phyloP scores from a whole-genome alignment of 2,329 filamentous ascomycete species.

The Cladobotryum protrusum region DNA sequence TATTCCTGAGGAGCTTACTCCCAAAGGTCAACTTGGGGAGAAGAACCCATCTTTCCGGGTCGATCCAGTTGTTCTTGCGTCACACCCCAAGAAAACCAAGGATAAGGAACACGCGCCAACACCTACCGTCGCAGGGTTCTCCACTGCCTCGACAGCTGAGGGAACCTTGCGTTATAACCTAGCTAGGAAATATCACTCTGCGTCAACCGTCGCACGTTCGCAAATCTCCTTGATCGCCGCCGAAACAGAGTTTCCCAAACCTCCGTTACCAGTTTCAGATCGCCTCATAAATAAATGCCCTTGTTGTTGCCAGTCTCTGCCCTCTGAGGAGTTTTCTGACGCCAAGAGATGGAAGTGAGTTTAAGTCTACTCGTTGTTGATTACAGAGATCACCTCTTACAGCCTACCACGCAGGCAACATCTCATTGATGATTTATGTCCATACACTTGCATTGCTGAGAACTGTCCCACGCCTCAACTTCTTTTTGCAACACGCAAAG shows the following conservation, averaged over 20 bases:
- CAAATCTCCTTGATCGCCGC: not conserved
- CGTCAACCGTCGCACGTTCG: not conserved
- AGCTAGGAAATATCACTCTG: not conserved
- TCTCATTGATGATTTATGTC: slow-evolving; percentile 9
- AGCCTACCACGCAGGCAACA: slow-evolving; percentile 5
- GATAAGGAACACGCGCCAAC: not conserved
- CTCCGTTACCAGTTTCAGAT: not conserved
- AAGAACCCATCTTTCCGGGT: no score
- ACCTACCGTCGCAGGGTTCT: not conserved
- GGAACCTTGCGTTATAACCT: not conserved
- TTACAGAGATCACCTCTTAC: not conserved
- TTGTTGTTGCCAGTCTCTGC: slow-evolving; percentile 11
- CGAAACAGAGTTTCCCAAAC: not conserved
- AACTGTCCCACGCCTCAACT: slow-evolving; percentile 7
- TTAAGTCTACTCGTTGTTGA: not conserved
- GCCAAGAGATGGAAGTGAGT: not conserved
- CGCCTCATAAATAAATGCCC: slow-evolving; percentile 5
- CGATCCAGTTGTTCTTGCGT: no score
- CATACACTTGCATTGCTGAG: slow-evolving; percentile 15
- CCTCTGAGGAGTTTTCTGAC: not conserved
- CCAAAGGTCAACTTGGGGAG: no score
- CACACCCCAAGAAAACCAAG: not conserved
- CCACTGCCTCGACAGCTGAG: not conserved
- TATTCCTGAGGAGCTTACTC: no score
- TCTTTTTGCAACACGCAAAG: slow-evolving; percentile 7